phyloP scores from a whole-genome alignment of 208 protist species.

The Leishmania braziliensis region DNA sequence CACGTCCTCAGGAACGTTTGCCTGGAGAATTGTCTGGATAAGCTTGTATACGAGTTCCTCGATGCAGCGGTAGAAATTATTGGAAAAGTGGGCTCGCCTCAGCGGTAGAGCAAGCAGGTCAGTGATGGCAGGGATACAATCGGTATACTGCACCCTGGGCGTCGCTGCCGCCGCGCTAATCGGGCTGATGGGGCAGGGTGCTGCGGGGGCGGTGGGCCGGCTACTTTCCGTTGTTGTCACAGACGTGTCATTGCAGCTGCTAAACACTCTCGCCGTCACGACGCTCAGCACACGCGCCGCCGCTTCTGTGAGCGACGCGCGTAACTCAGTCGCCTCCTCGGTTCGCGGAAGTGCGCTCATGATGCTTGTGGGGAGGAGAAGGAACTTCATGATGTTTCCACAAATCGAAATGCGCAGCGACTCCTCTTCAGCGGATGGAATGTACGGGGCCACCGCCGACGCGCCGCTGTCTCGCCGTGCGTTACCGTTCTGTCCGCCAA shows the following conservation, averaged over 20 bases:
- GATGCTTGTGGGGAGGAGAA: conserved; percentile 77
- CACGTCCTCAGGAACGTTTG: neutral
- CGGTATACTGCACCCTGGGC: neutral
- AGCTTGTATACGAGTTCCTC: conserved; percentile 56
- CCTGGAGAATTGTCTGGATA: conserved; percentile 51
- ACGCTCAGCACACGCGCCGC: conserved; percentile 42
- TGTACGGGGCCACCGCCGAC: conserved; percentile 26
- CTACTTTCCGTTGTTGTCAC: neutral
- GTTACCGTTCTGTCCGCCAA: conserved; percentile 4
- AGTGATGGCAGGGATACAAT: neutral
- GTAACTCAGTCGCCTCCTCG: conserved; percentile 39
- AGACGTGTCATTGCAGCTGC: conserved; percentile 10
- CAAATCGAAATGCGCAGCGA: conserved; percentile 60
- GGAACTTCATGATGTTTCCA: conserved; percentile 81
- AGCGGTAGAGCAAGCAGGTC: conserved; percentile 9
- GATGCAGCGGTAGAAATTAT: conserved; percentile 63
- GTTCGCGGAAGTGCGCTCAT: conserved; percentile 42
- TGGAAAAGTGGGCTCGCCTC: conserved; percentile 54
- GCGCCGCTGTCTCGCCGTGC: neutral
- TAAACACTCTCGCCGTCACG: conserved; percentile 40
- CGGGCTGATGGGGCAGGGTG: neutral
- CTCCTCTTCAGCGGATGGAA: conserved; percentile 70
- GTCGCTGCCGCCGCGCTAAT: neutral
- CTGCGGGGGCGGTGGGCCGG: neutral
- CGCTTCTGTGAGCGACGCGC: conserved; percentile 36